Conservation (phyloP, 2,329 filamentous ascomycete species). For the Trichoderma sp. region DNA sequence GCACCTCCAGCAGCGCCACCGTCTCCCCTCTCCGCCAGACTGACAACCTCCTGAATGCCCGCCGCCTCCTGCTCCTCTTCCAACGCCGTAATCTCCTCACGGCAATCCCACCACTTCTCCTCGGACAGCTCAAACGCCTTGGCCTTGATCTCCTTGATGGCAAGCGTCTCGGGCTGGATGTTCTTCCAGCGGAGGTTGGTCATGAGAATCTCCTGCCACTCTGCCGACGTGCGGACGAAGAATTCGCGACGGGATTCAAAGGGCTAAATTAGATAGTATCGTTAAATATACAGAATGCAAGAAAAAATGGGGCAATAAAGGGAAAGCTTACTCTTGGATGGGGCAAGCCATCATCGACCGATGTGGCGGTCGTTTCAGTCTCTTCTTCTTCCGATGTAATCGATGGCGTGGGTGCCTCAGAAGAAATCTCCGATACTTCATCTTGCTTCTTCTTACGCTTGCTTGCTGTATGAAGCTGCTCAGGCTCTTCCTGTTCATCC, state of each 20-base stretch:
- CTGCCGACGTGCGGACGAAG: conserved; percentile 81
- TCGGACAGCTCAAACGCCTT: conserved; percentile 89
- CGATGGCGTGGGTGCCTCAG: conserved; percentile 40
- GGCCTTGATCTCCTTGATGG: conserved; percentile 90
- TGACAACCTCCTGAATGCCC: conserved; percentile 93
- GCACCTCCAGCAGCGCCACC: conserved; percentile 47
- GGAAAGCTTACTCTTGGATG: conserved; percentile 59
- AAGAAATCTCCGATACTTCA: conserved; percentile 46
- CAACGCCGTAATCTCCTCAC: conserved; percentile 87
- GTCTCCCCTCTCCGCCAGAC: conserved; percentile 72
- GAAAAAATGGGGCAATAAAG: background rate
- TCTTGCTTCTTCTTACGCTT: conserved; percentile 61
- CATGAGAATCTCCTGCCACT: conserved; percentile 89
- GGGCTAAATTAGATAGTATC: conserved; percentile 56
- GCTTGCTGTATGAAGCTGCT: conserved; percentile 55
- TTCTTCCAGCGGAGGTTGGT: conserved; percentile 72
- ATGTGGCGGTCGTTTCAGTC: conserved; percentile 52
- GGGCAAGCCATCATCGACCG: conserved; percentile 74
- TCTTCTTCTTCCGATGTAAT: conserved; percentile 50
- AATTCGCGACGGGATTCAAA: conserved; percentile 93
- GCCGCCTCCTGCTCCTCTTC: conserved; percentile 97
- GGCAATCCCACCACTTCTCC: conserved; percentile 98
- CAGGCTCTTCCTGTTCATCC: conserved; percentile 55
- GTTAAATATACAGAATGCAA: background rate
- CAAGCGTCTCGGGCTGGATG: conserved; percentile 67